Evolutionary conservation across 2,329 filamentous ascomycete genomes (phyloP).

Genomic region (Penicillium sp.): DNA sequence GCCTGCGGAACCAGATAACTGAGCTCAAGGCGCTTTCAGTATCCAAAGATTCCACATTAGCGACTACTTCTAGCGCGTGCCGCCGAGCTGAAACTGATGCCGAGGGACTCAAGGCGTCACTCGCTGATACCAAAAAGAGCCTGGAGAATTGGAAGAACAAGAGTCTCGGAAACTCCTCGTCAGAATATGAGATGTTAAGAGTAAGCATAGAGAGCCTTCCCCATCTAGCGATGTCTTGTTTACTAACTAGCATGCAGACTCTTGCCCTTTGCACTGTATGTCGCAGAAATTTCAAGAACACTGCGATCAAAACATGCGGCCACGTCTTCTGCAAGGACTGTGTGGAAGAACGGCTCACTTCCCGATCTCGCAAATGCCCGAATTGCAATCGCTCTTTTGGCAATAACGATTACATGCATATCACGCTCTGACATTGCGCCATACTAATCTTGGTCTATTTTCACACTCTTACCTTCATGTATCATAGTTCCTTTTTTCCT

Average conservation of each 20-base stretch:
- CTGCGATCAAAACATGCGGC: conserved; percentile 88
- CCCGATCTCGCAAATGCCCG: conserved; percentile 92
- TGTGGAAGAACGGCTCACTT: conserved; percentile 85
- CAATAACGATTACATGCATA: conserved; percentile 81
- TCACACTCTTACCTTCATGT: conserved; percentile 31
- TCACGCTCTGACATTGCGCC: conserved; percentile 47
- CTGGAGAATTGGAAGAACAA: conserved; percentile 86
- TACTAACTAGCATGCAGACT: conserved; percentile 53
- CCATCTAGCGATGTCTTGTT: neutral
- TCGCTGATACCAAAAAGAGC: conserved; percentile 80
- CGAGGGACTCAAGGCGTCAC: conserved; percentile 76
- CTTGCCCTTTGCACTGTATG: conserved; percentile 91
- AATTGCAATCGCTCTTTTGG: conserved; percentile 93
- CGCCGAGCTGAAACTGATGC: conserved; percentile 71
- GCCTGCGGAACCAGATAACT: conserved; percentile 73
- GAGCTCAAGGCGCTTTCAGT: conserved; percentile 77
- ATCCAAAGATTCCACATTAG: conserved; percentile 72
- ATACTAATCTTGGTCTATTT: conserved; percentile 19
- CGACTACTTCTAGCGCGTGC: conserved; percentile 66
- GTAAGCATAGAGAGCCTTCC: conserved; percentile 59
- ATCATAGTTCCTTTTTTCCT: conserved; percentile 37
- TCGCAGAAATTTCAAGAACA: conserved; percentile 91
- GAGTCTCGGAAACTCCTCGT: conserved; percentile 77
- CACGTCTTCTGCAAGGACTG: conserved; percentile 93
- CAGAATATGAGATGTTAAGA: conserved; percentile 83